Base-by-base conservation (phyloP, 1,284 basidiomycete species). In the Afroboletus lepidellus region DNA sequence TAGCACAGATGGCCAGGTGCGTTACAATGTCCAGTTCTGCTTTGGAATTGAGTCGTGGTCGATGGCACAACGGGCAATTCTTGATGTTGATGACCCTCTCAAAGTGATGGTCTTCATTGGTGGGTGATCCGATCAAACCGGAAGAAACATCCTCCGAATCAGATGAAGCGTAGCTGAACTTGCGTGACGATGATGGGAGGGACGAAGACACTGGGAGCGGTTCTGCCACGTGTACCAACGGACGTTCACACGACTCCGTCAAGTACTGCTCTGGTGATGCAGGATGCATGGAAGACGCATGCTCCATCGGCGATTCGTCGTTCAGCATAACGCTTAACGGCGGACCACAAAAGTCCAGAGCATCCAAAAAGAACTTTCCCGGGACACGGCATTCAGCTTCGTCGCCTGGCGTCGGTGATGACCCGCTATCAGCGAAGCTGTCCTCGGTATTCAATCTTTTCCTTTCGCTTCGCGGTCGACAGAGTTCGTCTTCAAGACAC, bases 21-120 rank as follows among this genome's bases (percentile, higher is more conserved):
- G 94, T 95, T 50, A 97, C 78, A 60, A 98, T 97, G 67, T 97
- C 95, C 59, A 93, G 79, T 71, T 98, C 96, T 2, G 85, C 91
- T 67, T 93, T 94, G 47, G 84, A 82, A 64, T 82, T 87, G 56
- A 98, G 68, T 33, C 94, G 77, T 1, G 92, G 89, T 30, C 93
- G 85, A 69, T 94, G 94, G 66, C 96, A 99, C 37, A 99, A 71
- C 0, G 97, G 96, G 65, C 96, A 99, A 48, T 84, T 89, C 74
- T 90, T 92, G 62, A 98, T 85, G 64, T 96, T 97, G 75, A 98
- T 96, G 12, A 99, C 86, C 13, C 94, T 83, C 69, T 98, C 94
- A 41, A 89, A 74, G n/a, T 77, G 69, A 23, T 80, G 78, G 2
- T 77, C 74, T 21, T 56, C 60, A n/a, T 46, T 49, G 8, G 34